Base-by-base conservation (phyloP, 148 eudicot species). In the Rhododendron simsii region DNA sequence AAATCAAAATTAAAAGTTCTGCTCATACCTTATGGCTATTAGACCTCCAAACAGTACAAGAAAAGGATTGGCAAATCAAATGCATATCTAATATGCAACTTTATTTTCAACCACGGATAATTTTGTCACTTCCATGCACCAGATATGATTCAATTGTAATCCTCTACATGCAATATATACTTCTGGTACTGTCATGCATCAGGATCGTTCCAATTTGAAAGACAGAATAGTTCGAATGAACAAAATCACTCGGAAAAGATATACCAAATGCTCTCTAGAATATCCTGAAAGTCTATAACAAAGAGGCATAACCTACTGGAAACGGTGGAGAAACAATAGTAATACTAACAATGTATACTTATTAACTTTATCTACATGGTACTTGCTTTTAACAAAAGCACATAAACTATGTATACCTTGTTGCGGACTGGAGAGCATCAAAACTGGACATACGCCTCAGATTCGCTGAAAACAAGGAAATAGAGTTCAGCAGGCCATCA, bases 371-470 rank as follows among this genome's bases (percentile, higher is more conserved):
- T 7, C 7, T 15, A 35, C 39, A 26, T 28, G 16, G 48, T 55
- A 87, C 30, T 3, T 18, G 57, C 8, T 61, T 61, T 23, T 80
- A 55, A 77, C n/a, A 74, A 81, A 88, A 63, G 18, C 21, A 67
- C 5, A 45, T 18, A 13, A 50, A 33, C 37, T 5, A 35, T 23
- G 15, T 10, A 50, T 86, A 93, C 96, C 93, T 93, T 61, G 94
- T 89, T 23, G 92, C 92, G 33, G 92, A 92, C 67, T 93, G 96
- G 48, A 93, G 92, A 78, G 92, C 94, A 82, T 93, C 96, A 91
- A 93, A 88, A 86, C 96, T 93, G 83, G 96, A 92, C 86, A 91
- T 84, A 65, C 94, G 94, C 87, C 94, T 92, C 91, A 93, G 47
- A 87, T 93, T 91, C 80, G 93, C 96, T 93, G 93, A 91, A 89